These are phyloP conservation scores for Orbilia quercus DNA, from an alignment of 2,329 filamentous ascomycete species.

Conservation along the genomic window DNA sequence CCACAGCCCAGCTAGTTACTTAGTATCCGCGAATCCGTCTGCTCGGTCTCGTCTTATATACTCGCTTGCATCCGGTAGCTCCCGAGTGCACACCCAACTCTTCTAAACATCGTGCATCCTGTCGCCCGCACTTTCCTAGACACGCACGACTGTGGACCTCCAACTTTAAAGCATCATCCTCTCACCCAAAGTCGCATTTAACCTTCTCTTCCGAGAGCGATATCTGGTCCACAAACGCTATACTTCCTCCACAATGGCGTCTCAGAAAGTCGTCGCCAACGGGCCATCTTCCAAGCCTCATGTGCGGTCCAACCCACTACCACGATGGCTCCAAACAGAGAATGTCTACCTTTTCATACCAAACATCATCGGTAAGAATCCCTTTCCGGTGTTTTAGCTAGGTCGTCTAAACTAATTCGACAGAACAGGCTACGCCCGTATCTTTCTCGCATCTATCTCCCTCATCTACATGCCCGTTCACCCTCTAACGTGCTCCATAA, in stretches of 20 bases:
- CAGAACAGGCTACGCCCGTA: slow-evolving; percentile 75
- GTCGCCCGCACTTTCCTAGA: background rate
- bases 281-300: slow-evolving; percentile 63
- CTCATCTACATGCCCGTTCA: slow-evolving; percentile 99
- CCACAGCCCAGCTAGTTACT: too few species aligned
- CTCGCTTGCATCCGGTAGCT: slow-evolving; percentile 40
- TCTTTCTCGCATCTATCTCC: slow-evolving; percentile 85
- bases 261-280: slow-evolving; percentile 61
- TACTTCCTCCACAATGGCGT: slow-evolving; percentile 31
- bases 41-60: slow-evolving; percentile 1
- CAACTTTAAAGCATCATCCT: background rate
- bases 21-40: slow-evolving; percentile 14
- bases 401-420: slow-evolving; percentile 3
- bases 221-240: slow-evolving; percentile 1
- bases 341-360: slow-evolving; percentile 86
- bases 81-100: slow-evolving; percentile 21
- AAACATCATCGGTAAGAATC: slow-evolving; percentile 68
- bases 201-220: background rate
- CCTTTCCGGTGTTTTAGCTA: slow-evolving; percentile 3
- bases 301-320: slow-evolving; percentile 59
- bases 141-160: background rate
- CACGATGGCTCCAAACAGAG: slow-evolving; percentile 67
- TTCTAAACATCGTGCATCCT: background rate
- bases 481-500: slow-evolving; percentile 89
- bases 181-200: slow-evolving; percentile 3